phyloP scores from a whole-genome alignment of 2,329 filamentous ascomycete species.

The Neofusicoccum cordaticola region DNA sequence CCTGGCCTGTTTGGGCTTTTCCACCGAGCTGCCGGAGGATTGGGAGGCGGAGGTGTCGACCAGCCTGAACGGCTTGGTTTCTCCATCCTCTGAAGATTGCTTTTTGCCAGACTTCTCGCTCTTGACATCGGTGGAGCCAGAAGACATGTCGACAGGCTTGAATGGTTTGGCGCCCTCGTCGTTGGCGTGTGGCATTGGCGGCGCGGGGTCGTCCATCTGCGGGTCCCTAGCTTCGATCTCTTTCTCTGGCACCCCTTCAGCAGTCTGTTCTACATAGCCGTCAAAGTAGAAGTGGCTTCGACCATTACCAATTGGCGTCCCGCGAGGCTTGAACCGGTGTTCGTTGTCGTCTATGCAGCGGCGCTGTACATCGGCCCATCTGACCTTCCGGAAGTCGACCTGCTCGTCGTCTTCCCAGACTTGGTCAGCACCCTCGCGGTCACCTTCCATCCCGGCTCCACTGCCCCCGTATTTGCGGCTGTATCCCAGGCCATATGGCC shows the following conservation, averaged over 20 bases:
- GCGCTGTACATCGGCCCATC: slow-evolving; percentile 76
- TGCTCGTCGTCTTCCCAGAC: slow-evolving; percentile 71
- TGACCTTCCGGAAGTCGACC: slow-evolving; percentile 72
- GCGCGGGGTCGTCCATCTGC: neutral
- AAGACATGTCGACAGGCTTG: neutral
- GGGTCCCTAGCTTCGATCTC: slow-evolving; percentile 1
- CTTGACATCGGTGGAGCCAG: neutral
- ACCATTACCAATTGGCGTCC: slow-evolving; percentile 25
- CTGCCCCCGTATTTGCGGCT: slow-evolving; percentile 73
- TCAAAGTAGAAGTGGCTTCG: slow-evolving; percentile 39
- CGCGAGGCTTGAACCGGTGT: slow-evolving; percentile 58
- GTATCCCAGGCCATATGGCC: slow-evolving; percentile 88
- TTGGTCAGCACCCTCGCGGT: slow-evolving; percentile 73
- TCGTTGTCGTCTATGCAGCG: slow-evolving; percentile 70
- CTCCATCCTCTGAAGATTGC: slow-evolving; percentile 20
- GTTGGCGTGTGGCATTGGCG: neutral
- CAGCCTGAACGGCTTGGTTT: slow-evolving; percentile 22
- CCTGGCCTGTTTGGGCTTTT: slow-evolving; percentile 23
- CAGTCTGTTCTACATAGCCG: slow-evolving; percentile 34
- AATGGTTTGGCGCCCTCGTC: slow-evolving; percentile 6
- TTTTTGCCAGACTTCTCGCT: slow-evolving; percentile 5
- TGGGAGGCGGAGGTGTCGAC: neutral
- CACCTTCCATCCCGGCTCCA: slow-evolving; percentile 80
- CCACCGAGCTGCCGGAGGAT: slow-evolving; percentile 15
- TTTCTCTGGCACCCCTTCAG: slow-evolving; percentile 17